These are phyloP conservation scores for Hypoxylon sp. DNA, from an alignment of 2,329 filamentous ascomycete species.

Conservation along the genomic window DNA sequence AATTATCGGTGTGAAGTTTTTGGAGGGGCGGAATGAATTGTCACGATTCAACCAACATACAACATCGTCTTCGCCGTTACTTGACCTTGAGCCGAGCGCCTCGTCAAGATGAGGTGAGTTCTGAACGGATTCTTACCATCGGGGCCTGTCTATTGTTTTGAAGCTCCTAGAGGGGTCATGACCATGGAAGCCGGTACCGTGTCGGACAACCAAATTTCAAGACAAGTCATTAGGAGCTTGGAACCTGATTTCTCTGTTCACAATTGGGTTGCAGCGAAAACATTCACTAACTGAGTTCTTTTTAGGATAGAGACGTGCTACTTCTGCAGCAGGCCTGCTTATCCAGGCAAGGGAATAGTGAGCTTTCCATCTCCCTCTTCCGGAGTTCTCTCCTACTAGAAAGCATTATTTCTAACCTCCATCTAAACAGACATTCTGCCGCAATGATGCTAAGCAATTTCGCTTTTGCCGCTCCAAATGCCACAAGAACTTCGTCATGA, in stretches of 20 bases:
- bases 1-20: slow-evolving; percentile 43
- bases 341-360: slow-evolving; percentile 74
- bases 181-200: background rate
- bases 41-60: slow-evolving; percentile 18
- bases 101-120: slow-evolving; percentile 53
- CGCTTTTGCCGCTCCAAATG: slow-evolving; percentile 69
- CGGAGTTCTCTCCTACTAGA: slow-evolving; percentile 3
- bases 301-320: slow-evolving; percentile 75
- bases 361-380: slow-evolving; percentile 57
- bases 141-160: background rate
- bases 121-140: slow-evolving; percentile 13
- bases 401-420: background rate
- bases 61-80: slow-evolving; percentile 18
- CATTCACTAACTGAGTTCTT: slow-evolving; percentile 30
- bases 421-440: slow-evolving; percentile 42
- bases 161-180: background rate
- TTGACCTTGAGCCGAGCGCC: slow-evolving; percentile 25
- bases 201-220: background rate
- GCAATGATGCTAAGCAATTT: slow-evolving; percentile 58
- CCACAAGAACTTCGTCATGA: slow-evolving; percentile 77
- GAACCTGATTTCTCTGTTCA: background rate
- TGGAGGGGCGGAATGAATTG: slow-evolving; percentile 41
- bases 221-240: background rate
- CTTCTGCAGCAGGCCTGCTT: slow-evolving; percentile 77
- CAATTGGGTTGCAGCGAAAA: background rate